Base-by-base conservation (phyloP, 2,329 filamentous ascomycete species). In the Colletotrichum phormii region DNA sequence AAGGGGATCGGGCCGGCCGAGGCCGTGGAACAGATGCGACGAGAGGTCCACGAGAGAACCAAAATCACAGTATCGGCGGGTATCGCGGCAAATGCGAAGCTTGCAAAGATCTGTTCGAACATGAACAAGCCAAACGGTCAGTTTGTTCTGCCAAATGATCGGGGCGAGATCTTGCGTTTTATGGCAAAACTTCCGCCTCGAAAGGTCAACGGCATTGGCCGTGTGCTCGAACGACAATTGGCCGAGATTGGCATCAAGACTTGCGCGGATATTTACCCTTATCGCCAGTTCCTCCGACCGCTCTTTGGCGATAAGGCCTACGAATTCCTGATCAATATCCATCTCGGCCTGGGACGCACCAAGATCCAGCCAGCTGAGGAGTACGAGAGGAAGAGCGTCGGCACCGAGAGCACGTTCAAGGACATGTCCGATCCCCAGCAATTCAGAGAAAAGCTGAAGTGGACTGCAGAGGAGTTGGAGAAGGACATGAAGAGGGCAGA, bases 71-170 rank as follows among this genome's bases (percentile, higher is more conserved):
- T 99, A 4, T 98, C 95, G 18, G 97, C 96, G 0, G 97, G 97
- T 0, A 98, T 99, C 73, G 96, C 95, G 0, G 93, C 95, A 1
- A 99, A 99, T 81, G 92, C 95, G 0, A 96, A 95, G 79, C 87
- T 99, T 15, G 96, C 97, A 35, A 99, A 99, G 82, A 98, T 99
- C 37, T 95, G 93, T 77, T 97, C 95, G 22, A 98, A 99, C 79
- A 90, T 93, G 81, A 98, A 98, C 82, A 99, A 99, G 79, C 97
- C 97, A 0, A 97, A 99, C 77, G 97, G 97, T 0, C 97, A 98
- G 79, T 98, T 93, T 77, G 84, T 89, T 11, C 85, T 98, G 1
- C 88, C 92, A 0, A 93, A 88, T 64, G 92, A 97, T 53, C 89
- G 95, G 11, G 83, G 85, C 31, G 88, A 90, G 0, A 95, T 99